Base-by-base conservation (phyloP, 371 early-diverging fungal genomes). In the Paraphysoderma sedebokerense region DNA sequence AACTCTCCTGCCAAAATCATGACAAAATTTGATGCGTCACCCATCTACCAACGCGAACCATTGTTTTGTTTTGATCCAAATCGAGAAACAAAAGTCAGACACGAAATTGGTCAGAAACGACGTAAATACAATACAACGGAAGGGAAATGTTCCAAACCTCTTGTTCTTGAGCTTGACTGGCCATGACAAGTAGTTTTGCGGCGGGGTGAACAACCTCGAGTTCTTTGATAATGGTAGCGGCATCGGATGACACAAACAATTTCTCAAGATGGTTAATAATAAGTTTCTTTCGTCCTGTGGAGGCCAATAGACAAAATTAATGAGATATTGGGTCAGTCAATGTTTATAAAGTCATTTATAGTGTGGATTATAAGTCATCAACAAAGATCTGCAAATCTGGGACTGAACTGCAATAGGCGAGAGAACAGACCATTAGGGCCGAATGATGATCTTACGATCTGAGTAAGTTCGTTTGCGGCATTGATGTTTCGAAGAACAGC, bases 211-310 rank as follows among this genome's bases (percentile, higher is more conserved):
- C 83, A 38, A 98, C 93, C 52, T 98, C 95, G 47, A 98, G 73
- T 56, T 93, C 95, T 55, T 86, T 83, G 59, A 98, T 85, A 58
- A 99, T 99, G 45, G 98, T 98, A 20, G 98, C 98, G 37, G 98
- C 98, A 70, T 99, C 99, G 67, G 85, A 93, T 17, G 99, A 98
- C 41, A 99, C 95, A 61, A 98, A 87, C 44, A 98, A 75, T 66
- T 92, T 92, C 54, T 92, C 93, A 56, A 93, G 69, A 63, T 92
- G 91, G 60, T 95, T 96, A 63, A 98, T 85, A 55, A 99, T 91
- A 82, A 98, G 92, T 70, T 99, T 99, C 74, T 99, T 98, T 56
- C 93, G 84, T 30, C n/a, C n/a, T n/a, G n/a, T n/a, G n/a, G n/a
- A n/a, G n/a, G n/a, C n/a, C n/a, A n/a, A 98, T 24, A n/a, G 23